Evolutionary conservation across 148 eudicot species (phyloP).

Genomic region (Rhododendron kiyosumense): DNA sequence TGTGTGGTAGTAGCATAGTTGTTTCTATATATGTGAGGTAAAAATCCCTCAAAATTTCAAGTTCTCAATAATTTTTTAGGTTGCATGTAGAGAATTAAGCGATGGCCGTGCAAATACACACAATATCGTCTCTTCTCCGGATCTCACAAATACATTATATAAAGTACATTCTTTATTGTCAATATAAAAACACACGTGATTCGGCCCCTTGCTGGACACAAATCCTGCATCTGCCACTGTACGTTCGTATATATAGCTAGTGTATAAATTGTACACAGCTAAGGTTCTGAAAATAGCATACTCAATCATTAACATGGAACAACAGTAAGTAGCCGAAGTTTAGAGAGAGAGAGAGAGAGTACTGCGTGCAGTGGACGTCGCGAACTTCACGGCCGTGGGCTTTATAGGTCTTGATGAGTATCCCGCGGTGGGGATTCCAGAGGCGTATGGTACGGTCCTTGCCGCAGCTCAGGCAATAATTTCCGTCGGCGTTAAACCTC

Average conservation of each 20-base stretch:
- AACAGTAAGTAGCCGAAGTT: neutral
- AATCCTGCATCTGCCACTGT: neutral
- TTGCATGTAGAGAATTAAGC: neutral
- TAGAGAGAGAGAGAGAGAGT: conserved; percentile 6
- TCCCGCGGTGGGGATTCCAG: conserved; percentile 99
- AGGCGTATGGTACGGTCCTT: conserved; percentile 87
- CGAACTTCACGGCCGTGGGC: conserved; percentile 95
- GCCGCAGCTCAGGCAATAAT: conserved; percentile 80
- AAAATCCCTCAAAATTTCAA: neutral
- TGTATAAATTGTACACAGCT: neutral
- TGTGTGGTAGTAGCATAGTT: too few species aligned
- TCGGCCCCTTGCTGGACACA: neutral
- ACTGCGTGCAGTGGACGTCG: conserved; percentile 78
- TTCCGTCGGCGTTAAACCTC: conserved; percentile 72
- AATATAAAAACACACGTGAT: too few species aligned
- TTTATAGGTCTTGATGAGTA: conserved; percentile 86
- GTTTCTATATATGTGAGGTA: neutral
- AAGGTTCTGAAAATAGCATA: neutral
- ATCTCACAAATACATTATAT: neutral
- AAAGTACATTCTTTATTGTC: neutral
- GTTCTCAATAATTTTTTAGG: neutral
- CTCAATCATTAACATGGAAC: neutral
- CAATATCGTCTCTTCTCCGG: neutral
- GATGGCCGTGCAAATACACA: neutral
- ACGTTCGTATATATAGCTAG: neutral